Percentiles rank a stretch among this genome's conserved stretches.
These are phyloP conservation scores for Pseudogymnoascus sp. DNA, from an alignment of 2,329 filamentous ascomycete species.

Conservation along the genomic window DNA sequence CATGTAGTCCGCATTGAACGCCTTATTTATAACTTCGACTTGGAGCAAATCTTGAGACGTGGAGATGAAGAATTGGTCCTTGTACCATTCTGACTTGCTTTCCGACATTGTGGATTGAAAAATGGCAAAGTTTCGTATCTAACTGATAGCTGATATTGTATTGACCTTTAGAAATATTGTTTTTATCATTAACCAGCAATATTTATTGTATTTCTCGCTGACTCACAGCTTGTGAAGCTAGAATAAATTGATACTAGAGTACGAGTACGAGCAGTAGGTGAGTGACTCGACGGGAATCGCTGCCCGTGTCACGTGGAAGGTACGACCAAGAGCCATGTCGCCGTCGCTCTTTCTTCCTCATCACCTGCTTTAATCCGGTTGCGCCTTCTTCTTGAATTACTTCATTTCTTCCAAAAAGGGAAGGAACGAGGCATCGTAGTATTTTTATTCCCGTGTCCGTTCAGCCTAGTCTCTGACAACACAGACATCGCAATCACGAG, in stretches of 20 bases:
- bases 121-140: neutral
- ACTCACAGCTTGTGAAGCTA: neutral
- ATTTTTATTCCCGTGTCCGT: neutral
- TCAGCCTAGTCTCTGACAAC: neutral
- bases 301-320: neutral
- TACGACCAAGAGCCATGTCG: neutral
- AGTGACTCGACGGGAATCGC: neutral
- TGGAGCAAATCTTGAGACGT: constrained; percentile 50
- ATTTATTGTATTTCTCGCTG: neutral
- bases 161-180: neutral
- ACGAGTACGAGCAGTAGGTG: neutral
- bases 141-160: neutral
- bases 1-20: constrained; percentile 46
- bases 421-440: neutral
- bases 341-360: neutral
- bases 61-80: constrained; percentile 49
- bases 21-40: constrained; percentile 43
- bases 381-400: neutral
- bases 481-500: neutral
- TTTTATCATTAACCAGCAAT: neutral
- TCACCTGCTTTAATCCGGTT: neutral
- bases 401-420: neutral
- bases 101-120: neutral
- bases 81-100: constrained; percentile 34
- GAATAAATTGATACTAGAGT: neutral